Percentiles rank a stretch among this genome's conserved stretches.
These are phyloP conservation scores for Ilex asprella DNA, from an alignment of 257 asterid genomes.

Conservation along the genomic window DNA sequence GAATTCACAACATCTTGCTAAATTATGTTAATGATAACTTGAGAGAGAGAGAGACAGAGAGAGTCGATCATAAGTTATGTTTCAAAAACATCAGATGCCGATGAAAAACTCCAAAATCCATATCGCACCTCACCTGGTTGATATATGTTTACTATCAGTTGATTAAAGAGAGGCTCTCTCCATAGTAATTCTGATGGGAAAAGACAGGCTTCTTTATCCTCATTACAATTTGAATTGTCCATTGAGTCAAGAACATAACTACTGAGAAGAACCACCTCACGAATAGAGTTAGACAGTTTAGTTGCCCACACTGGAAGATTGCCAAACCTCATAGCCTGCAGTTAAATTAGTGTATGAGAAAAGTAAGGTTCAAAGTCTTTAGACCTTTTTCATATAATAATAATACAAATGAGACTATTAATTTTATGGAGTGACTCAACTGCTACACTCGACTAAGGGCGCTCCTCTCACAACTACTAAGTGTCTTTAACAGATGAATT, in stretches of 20 bases:
- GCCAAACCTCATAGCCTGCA: conserved; percentile 94
- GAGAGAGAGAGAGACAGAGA: no score
- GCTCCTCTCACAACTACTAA: no score
- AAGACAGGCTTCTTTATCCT: conserved; percentile 15
- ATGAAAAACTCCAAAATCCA: neutral
- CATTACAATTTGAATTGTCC: conserved; percentile 9
- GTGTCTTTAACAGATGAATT: no score
- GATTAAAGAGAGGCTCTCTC: conserved; percentile 85
- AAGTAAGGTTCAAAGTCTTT: no score
- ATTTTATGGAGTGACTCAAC: no score
- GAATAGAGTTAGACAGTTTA: conserved; percentile 48
- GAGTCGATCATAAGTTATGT: no score
- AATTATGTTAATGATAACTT: no score
- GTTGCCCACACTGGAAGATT: conserved; percentile 82
- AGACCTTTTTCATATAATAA: no score
- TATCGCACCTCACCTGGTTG: conserved; percentile 90
- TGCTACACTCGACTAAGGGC: no score
- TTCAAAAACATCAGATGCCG: neutral
- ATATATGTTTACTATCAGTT: conserved; percentile 72
- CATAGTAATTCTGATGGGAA: conserved; percentile 54
- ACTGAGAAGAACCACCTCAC: conserved; percentile 33
- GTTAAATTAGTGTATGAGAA: neutral
- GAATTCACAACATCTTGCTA: no score
- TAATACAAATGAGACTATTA: no score
- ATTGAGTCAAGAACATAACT: conserved; percentile 17